Percentiles rank a stretch among this genome's conserved stretches.
These are phyloP conservation scores for Suillus luteus DNA, from an alignment of 768 basidiomycete genomes.

Conservation along the genomic window DNA sequence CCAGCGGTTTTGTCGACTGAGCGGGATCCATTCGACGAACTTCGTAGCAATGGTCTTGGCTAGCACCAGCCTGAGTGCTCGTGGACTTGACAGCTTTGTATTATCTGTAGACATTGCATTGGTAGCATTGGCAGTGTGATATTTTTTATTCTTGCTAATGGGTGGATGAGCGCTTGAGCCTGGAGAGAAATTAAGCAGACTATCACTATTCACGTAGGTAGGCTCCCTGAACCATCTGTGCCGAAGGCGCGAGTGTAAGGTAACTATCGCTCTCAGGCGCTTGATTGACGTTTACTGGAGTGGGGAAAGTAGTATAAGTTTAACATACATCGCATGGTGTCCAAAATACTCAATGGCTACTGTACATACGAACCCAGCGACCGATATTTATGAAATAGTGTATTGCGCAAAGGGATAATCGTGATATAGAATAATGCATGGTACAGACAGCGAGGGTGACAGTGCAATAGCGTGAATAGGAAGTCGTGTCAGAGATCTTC, in stretches of 20 bases:
- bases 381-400: constrained; percentile 16
- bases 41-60: not conserved
- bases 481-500: constrained; percentile 19
- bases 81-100: not conserved
- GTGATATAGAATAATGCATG: constrained; percentile 31
- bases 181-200: no score
- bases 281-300: not conserved
- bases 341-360: not conserved
- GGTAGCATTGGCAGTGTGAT: no score
- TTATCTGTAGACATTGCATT: no score
- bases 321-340: not conserved
- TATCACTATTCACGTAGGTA: no score
- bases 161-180: no score
- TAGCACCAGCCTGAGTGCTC: not conserved
- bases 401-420: constrained; percentile 15
- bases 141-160: no score
- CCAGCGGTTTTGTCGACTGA: not conserved
- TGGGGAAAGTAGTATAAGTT: not conserved
- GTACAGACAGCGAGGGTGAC: constrained; percentile 16
- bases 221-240: no score
- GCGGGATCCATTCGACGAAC: not conserved
- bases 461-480: constrained; percentile 19
- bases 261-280: no score
- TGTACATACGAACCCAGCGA: constrained; percentile 13
- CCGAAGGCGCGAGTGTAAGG: no score